Evolutionary conservation across 2,329 filamentous ascomycete species (phyloP).

Genomic region (Hypoxylon sp.): DNA sequence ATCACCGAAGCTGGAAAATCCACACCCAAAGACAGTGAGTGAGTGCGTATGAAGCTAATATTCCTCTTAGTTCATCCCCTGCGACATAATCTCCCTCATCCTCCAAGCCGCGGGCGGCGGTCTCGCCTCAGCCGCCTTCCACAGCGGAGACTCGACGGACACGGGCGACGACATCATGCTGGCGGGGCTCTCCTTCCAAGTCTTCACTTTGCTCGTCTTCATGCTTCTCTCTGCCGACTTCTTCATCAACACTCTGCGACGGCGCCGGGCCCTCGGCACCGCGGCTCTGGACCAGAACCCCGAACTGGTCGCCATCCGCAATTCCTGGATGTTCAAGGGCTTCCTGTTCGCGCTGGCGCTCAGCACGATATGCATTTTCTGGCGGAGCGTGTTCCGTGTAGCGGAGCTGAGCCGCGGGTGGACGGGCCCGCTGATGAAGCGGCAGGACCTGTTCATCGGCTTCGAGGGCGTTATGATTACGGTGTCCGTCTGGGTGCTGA

Average conservation of each 20-base stretch:
- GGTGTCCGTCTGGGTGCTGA: conserved; percentile 62
- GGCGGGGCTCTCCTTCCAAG: conserved; percentile 74
- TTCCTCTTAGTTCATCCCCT: conserved; percentile 71
- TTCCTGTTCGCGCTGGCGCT: conserved; percentile 70
- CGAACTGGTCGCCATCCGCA: conserved; percentile 56
- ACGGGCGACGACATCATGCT: conserved; percentile 74
- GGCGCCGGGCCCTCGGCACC: conserved; percentile 55
- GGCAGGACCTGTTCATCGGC: conserved; percentile 70
- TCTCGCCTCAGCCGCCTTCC: conserved; percentile 62
- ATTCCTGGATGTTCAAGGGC: conserved; percentile 63
- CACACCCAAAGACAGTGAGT: too few species aligned
- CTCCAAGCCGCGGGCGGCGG: conserved; percentile 74
- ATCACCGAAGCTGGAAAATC: too few species aligned
- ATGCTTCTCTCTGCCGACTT: conserved; percentile 66
- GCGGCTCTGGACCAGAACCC: conserved; percentile 59
- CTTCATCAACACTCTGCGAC: conserved; percentile 58
- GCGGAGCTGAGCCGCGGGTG: conserved; percentile 77
- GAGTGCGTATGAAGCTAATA: conserved; percentile 12
- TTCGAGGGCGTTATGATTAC: conserved; percentile 71
- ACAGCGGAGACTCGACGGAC: conserved; percentile 55
- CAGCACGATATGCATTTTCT: conserved; percentile 74
- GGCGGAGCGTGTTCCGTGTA: conserved; percentile 75
- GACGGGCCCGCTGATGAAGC: conserved; percentile 69
- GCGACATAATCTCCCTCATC: conserved; percentile 72
- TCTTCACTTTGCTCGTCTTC: conserved; percentile 70